Base-by-base conservation (phyloP, 768 basidiomycete species). In the Lactarius hatsudake region DNA sequence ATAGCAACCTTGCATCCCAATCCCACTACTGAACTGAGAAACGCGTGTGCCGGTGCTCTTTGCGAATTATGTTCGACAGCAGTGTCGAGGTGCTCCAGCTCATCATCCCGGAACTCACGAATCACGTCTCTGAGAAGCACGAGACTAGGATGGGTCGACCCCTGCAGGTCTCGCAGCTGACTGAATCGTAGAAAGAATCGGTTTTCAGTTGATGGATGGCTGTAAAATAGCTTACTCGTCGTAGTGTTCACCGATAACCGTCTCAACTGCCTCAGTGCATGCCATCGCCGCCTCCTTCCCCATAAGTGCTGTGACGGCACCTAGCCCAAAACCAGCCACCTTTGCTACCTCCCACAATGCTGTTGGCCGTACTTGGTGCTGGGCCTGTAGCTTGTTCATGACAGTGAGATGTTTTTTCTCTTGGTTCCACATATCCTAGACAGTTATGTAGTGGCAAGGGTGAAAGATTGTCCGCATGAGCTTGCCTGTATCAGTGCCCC, bases 211-310 rank as follows among this genome's bases (percentile, higher is more conserved):
- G 9, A 34, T 20, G 7, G 7, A 42, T 13, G 26, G 30, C 17
- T 51, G 36, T 17, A 58, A 55, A 63, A 32, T n/a, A 15, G 83
- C 93, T 74, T 75, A 96, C 96, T 97, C 94, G 75, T 98, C 93
- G 73, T 98, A 98, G 77, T 98, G 96, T 76, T 98, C 96, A 48
- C 96, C 96, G 61, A 98, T 98, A 64, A 94, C 94, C 0, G 96
- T 97, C 76, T 98, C 96, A 23, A 98, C 95, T 0, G 96, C 96
- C 76, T 98, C 96, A 0, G 96, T 98, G 73, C 96, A 98, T 7
- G 96, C 96, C 96, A 98, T 98, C 0, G 96, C 94, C 15, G 95
- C 94, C 71, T 97, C 90, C 74, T 87, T 90, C 43, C 96, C 91
- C 84, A 96, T 82, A 26, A 96, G 77, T 0, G 93, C 96, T 0